Evolutionary conservation across 129 eudicot genomes (phyloP).

Genomic region (Ambrosia trifida): DNA sequence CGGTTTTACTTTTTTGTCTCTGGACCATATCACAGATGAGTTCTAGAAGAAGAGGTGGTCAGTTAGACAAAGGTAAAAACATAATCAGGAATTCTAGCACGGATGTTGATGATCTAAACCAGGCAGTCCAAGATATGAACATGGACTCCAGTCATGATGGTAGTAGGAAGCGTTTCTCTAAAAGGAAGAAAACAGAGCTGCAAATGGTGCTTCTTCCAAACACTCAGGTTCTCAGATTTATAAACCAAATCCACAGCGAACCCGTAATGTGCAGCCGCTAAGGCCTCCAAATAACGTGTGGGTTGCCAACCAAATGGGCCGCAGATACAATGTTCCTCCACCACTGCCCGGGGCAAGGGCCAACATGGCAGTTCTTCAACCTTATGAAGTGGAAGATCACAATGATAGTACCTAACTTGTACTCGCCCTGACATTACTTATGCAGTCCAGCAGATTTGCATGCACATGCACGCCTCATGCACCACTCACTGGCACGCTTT

Average conservation of each 20-base stretch:
- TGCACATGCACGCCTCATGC: too few relatives aligned
- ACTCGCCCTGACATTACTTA: too few relatives aligned
- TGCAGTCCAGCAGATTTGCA: too few relatives aligned
- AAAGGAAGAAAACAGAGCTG: constrained; percentile 47
- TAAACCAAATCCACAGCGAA: constrained; percentile 40
- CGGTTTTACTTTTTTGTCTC: too few relatives aligned
- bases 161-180: constrained; percentile 53
- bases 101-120: constrained; percentile 42
- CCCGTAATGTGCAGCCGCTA: constrained; percentile 36
- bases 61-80: constrained; percentile 39
- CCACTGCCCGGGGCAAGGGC: too few relatives aligned
- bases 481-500: too few relatives aligned
- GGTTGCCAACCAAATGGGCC: constrained; percentile 38
- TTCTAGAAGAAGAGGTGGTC: constrained; percentile 41
- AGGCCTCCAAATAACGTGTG: constrained; percentile 39
- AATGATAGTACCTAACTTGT: too few relatives aligned
- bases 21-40: constrained; percentile 38
- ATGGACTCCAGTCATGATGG: constrained; percentile 45
- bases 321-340: constrained; percentile 51
- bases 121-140: constrained; percentile 44
- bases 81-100: constrained; percentile 17
- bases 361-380: too few relatives aligned
- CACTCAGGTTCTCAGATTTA: constrained; percentile 37
- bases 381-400: too few relatives aligned
- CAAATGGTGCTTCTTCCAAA: constrained; percentile 33